These are phyloP conservation scores for Saturnispora halmiae DNA, from an alignment of 805 yeast genomes.

Conservation along the genomic window DNA sequence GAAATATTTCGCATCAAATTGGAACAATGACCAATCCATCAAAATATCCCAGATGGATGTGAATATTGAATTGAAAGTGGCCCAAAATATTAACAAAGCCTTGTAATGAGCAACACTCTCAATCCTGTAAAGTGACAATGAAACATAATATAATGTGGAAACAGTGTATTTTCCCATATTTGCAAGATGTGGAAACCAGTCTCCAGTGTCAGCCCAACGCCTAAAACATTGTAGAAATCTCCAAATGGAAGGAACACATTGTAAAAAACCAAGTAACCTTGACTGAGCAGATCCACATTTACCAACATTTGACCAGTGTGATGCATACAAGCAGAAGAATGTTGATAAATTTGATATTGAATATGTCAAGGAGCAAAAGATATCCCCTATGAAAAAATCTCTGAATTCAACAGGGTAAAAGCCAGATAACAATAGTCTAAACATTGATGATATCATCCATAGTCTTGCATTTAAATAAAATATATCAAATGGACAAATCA, in stretches of 20 bases:
- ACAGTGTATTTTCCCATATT: slow-evolving; percentile 72
- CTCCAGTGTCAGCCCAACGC: slow-evolving; percentile 88
- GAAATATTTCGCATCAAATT: slow-evolving; percentile 46
- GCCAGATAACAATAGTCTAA: slow-evolving; percentile 74
- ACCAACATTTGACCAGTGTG: slow-evolving; percentile 54
- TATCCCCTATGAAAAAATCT: slow-evolving; percentile 90
- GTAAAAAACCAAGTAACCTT: slow-evolving; percentile 68
- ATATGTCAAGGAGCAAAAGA: slow-evolving; percentile 81
- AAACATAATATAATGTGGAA: slow-evolving; percentile 58
- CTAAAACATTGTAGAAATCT: slow-evolving; percentile 84
- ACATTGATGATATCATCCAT: slow-evolving; percentile 66
- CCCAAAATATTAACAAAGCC: slow-evolving; percentile 63
- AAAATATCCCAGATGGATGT: slow-evolving; percentile 80
- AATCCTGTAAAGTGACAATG: slow-evolving; percentile 73
- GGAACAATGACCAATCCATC: slow-evolving; percentile 93
- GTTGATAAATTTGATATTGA: slow-evolving; percentile 77
- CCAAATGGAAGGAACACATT: slow-evolving; percentile 82
- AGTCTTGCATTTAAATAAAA: slow-evolving; percentile 54
- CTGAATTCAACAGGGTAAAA: slow-evolving; percentile 90
- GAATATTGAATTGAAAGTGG: slow-evolving; percentile 59
- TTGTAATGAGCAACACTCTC: slow-evolving; percentile 35
- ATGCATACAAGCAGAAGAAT: slow-evolving; percentile 74
- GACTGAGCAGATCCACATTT: slow-evolving; percentile 75
- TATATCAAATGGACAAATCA: slow-evolving; percentile 54
- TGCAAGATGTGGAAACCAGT: slow-evolving; percentile 92